Evolutionary conservation across 1,139 yeast species (phyloP).

Genomic region (Nakaseomyces glabratus): DNA sequence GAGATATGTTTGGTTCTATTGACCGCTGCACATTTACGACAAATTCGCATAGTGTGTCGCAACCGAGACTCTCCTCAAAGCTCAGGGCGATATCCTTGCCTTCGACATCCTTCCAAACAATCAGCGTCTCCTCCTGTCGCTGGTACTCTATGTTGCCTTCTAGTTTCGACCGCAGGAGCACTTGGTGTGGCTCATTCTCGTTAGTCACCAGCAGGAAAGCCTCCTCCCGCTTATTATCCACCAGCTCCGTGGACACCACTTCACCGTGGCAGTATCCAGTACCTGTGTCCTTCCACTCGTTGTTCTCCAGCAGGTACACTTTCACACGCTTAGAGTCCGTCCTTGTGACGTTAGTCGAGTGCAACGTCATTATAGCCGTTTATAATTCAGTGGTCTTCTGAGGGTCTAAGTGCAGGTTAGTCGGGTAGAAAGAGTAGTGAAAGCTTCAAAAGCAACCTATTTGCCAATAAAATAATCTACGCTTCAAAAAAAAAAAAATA

Average conservation of each 20-base stretch:
- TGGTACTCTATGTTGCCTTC: conserved; percentile 78
- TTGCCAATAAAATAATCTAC: no score
- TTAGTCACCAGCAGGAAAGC: conserved; percentile 64
- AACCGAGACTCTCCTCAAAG: conserved; percentile 88
- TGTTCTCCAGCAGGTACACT: conserved; percentile 71
- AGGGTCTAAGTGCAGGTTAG: no score
- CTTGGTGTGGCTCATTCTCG: conserved; percentile 53
- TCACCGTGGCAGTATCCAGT: conserved; percentile 81
- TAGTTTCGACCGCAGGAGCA: conserved; percentile 55
- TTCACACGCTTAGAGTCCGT: conserved; percentile 67
- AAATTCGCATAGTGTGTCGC: conserved; percentile 75
- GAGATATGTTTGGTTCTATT: conserved; percentile 58
- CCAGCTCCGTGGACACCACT: conserved; percentile 10
- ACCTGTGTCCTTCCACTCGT: conserved; percentile 87
- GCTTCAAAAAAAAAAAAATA: no score
- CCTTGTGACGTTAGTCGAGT: conserved; percentile 10
- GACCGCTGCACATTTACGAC: conserved; percentile 58
- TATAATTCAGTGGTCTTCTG: no score
- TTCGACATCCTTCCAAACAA: conserved; percentile 82
- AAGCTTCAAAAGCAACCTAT: no score
- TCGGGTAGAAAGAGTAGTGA: no score
- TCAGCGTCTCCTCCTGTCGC: conserved; percentile 86
- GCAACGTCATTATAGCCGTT: no score
- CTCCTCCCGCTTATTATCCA: conserved; percentile 13
- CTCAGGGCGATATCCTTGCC: conserved; percentile 83